Percentiles rank a stretch among this genome's conserved stretches.
Conservation (phyloP, 768 basidiomycete genomes). For the Tulasnella sp. region DNA sequence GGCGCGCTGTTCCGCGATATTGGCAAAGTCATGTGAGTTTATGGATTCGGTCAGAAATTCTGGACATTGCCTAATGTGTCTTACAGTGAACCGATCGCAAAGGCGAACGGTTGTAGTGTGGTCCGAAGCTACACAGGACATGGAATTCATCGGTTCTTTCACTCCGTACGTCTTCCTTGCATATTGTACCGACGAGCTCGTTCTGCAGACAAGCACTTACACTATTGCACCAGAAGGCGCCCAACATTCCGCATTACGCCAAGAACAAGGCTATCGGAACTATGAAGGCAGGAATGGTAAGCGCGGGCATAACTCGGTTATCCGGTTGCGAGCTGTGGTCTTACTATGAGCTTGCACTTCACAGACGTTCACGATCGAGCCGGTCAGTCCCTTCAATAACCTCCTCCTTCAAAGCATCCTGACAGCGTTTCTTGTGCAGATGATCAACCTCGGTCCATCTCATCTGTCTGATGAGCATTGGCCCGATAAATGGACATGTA, state of each 20-base stretch:
- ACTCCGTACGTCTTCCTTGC: slow-evolving; percentile 29
- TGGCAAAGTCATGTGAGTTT: slow-evolving; percentile 73
- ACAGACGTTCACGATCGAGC: slow-evolving; percentile 61
- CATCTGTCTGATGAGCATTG: slow-evolving; percentile 67
- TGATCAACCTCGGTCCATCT: slow-evolving; percentile 80
- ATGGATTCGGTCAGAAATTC: not conserved
- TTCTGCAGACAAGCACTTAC: no score
- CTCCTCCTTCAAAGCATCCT: not conserved
- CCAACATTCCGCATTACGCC: slow-evolving; percentile 90
- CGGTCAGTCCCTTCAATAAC: slow-evolving; percentile 35
- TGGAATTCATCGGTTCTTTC: slow-evolving; percentile 81
- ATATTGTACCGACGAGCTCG: no score
- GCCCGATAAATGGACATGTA: slow-evolving; percentile 96
- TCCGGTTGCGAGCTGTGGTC: not conserved
- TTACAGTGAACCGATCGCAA: slow-evolving; percentile 71
- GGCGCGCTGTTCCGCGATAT: slow-evolving; percentile 83
- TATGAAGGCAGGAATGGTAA: slow-evolving; percentile 89
- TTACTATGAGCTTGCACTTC: not conserved
- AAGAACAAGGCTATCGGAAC: slow-evolving; percentile 87
- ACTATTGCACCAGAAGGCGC: slow-evolving; percentile 31
- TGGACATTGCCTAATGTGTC: not conserved
- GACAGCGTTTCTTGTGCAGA: slow-evolving; percentile 36
- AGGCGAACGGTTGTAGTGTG: slow-evolving; percentile 74
- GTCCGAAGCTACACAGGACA: slow-evolving; percentile 90
- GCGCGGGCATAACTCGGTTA: slow-evolving; percentile 23